phyloP scores from a whole-genome alignment of 2,329 filamentous ascomycete species.

The Trichoderma guizhouense region DNA sequence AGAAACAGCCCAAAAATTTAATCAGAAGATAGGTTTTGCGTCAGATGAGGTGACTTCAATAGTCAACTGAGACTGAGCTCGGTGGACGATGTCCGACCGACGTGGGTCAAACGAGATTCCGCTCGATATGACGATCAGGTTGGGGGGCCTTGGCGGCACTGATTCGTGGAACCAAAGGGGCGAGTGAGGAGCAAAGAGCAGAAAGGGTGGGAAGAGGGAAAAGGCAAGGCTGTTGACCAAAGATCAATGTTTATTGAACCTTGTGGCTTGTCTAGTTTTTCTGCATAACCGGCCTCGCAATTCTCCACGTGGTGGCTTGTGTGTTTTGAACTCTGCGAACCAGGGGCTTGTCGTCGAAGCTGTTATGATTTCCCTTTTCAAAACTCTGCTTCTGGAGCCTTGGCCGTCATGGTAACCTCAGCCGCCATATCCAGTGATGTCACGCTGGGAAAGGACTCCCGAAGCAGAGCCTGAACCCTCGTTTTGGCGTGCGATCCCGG shows the following conservation, averaged over 20 bases:
- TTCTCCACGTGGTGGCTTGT: slow-evolving; percentile 9
- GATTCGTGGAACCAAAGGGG: slow-evolving; percentile 8
- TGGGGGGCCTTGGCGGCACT: slow-evolving; percentile 9
- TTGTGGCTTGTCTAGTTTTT: background rate
- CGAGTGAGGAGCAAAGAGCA: background rate
- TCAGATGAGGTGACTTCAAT: slow-evolving; percentile 15
- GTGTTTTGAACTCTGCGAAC: background rate
- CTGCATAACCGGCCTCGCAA: background rate
- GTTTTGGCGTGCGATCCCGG: background rate
- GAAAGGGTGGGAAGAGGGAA: background rate
- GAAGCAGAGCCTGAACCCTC: background rate
- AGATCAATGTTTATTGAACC: background rate
- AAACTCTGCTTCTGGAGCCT: background rate
- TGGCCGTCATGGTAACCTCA: background rate
- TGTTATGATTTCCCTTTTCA: background rate
- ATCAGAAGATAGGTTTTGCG: slow-evolving; percentile 1
- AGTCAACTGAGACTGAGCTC: slow-evolving; percentile 11
- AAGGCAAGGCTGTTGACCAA: background rate
- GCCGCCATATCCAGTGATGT: background rate
- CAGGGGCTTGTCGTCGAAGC: background rate
- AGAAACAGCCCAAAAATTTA: background rate
- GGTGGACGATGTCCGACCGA: slow-evolving; percentile 12
- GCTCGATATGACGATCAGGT: slow-evolving; percentile 8
- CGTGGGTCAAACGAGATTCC: slow-evolving; percentile 16
- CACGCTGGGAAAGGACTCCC: background rate